These are phyloP conservation scores for Toxicodendron radicans DNA, from an alignment of 345 rosid species.

Conservation along the genomic window DNA sequence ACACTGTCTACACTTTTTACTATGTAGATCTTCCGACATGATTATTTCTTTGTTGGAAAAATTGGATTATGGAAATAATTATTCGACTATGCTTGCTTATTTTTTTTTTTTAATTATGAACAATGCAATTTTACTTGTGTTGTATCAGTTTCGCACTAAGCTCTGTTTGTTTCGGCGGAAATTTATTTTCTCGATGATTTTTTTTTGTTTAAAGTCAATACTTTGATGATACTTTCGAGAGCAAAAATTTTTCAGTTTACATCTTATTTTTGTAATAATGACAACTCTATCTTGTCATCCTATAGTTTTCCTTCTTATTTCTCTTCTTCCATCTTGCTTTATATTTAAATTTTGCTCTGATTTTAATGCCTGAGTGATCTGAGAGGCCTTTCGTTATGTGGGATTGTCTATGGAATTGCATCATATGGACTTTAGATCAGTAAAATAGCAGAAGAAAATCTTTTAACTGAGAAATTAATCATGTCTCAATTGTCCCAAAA, in stretches of 20 bases:
- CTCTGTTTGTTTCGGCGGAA: background rate
- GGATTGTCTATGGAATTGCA: background rate
- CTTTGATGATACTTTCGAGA: background rate
- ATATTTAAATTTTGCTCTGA: background rate
- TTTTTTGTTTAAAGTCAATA: background rate
- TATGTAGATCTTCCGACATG: background rate
- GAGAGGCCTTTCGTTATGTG: no score
- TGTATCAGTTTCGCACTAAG: background rate
- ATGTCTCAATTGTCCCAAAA: background rate
- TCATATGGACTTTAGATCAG: background rate
- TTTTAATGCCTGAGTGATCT: background rate
- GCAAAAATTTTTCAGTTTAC: background rate
- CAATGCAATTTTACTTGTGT: background rate
- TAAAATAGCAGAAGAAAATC: background rate
- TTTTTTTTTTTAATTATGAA: background rate
- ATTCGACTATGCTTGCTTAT: no score
- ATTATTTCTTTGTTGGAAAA: background rate
- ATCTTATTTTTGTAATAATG: background rate
- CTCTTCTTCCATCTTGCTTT: background rate
- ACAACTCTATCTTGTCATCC: background rate
- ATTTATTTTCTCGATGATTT: background rate
- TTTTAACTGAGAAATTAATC: background rate
- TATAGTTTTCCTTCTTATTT: background rate
- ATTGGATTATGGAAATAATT: background rate
- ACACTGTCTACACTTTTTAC: background rate